These are phyloP conservation scores for Typha latifolia DNA, from an alignment of 176 grass and related monocot genomes.

Conservation along the genomic window DNA sequence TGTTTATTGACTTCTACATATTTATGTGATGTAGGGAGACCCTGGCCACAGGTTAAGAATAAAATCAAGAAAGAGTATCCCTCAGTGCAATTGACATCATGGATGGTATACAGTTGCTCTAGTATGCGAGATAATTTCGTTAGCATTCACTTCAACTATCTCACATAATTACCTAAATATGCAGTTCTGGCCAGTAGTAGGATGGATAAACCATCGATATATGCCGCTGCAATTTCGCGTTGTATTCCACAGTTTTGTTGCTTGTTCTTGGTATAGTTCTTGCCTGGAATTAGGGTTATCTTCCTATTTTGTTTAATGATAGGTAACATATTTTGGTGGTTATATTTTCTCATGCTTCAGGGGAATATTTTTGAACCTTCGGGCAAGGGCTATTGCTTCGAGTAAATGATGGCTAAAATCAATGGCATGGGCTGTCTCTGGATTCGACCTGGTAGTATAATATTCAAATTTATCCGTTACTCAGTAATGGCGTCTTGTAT, in stretches of 20 bases:
- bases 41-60: conserved; percentile 51
- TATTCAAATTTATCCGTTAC: not conserved
- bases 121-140: not conserved
- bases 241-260: conserved; percentile 75
- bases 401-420: conserved; percentile 3
- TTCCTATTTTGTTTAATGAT: not conserved
- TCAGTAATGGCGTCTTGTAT: not conserved
- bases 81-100: conserved; percentile 79
- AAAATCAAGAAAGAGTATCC: conserved; percentile 79
- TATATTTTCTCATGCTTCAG: conserved; percentile 14
- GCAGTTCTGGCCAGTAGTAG: conserved; percentile 85
- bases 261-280: conserved; percentile 68
- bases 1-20: not conserved
- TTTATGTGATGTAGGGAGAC: conserved; percentile 46
- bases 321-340: not conserved
- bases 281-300: not conserved
- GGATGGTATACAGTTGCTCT: conserved; percentile 54
- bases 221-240: conserved; percentile 86
- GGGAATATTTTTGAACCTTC: conserved; percentile 95
- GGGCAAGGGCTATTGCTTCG: conserved; percentile 59
- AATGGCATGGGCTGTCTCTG: not conserved
- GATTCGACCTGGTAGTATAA: not conserved
- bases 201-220: conserved; percentile 89
- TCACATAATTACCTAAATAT: conserved; percentile 7
- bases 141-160: not conserved